Evolutionary conservation across 768 basidiomycete species (phyloP).

Genomic region (Phanerochaete carnosa): DNA sequence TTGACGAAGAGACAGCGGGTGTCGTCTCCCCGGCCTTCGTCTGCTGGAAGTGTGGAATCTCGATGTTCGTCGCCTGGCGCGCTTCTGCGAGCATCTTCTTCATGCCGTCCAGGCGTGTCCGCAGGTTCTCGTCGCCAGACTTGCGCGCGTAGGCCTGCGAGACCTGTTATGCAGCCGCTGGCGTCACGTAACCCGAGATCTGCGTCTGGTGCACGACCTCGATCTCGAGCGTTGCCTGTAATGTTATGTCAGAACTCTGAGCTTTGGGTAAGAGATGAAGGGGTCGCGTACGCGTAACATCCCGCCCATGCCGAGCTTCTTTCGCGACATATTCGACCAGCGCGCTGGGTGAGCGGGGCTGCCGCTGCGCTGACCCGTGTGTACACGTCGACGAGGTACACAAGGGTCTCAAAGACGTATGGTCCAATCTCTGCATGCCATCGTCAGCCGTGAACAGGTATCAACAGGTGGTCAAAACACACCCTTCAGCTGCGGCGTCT

Average conservation of each 20-base stretch:
- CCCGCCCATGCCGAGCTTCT: slow-evolving; percentile 96
- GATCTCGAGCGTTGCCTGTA: slow-evolving; percentile 94
- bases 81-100: slow-evolving; percentile 89
- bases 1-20: neutral
- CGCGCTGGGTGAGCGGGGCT: slow-evolving; percentile 69
- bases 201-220: slow-evolving; percentile 98
- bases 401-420: slow-evolving; percentile 87
- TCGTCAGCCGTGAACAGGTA: slow-evolving; percentile 2
- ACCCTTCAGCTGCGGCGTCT: slow-evolving; percentile 91
- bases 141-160: slow-evolving; percentile 88
- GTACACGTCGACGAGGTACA: slow-evolving; percentile 88
- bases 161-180: slow-evolving; percentile 84
- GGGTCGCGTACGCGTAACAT: slow-evolving; percentile 75
- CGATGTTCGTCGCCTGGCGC: slow-evolving; percentile 86
- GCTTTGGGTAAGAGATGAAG: neutral
- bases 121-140: slow-evolving; percentile 82
- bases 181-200: slow-evolving; percentile 85
- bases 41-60: slow-evolving; percentile 90
- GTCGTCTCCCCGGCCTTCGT: slow-evolving; percentile 32
- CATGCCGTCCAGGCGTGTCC: slow-evolving; percentile 83
- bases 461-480: slow-evolving; percentile 20
- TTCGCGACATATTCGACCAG: slow-evolving; percentile 81
- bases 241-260: neutral
- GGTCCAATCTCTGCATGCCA: slow-evolving; percentile 75
- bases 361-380: slow-evolving; percentile 84